phyloP scores from a whole-genome alignment of 176 grass and related monocot species.

The Metroxylon sagu region DNA sequence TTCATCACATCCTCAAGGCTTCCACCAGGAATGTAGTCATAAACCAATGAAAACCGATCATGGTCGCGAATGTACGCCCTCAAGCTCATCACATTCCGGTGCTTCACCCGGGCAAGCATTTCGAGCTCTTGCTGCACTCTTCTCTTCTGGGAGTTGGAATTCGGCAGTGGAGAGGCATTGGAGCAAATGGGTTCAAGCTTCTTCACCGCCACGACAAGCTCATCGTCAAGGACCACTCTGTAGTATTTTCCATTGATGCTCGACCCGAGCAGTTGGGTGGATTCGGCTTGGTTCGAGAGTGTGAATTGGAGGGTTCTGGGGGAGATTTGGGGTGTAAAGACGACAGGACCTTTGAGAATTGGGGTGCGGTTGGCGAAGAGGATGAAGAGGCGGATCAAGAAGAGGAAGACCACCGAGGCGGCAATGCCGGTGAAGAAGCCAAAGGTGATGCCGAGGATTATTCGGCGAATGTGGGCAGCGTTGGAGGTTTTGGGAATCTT shows the following conservation, averaged over 20 bases:
- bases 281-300: conserved; percentile 38
- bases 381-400: conserved; percentile 55
- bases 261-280: conserved; percentile 29
- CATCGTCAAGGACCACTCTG: conserved; percentile 60
- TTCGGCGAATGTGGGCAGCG: conserved; percentile 42
- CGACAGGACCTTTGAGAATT: conserved; percentile 62
- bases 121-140: conserved; percentile 80
- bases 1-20: conserved; percentile 94
- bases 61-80: conserved; percentile 71
- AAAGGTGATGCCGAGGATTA: conserved; percentile 74
- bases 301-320: conserved; percentile 55
- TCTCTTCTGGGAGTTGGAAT: conserved; percentile 68
- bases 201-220: conserved; percentile 72
- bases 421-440: conserved; percentile 75
- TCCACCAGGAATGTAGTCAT: conserved; percentile 52
- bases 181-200: conserved; percentile 12
- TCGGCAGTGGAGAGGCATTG: conserved; percentile 27
- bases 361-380: conserved; percentile 58
- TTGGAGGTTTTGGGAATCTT: conserved; percentile 32
- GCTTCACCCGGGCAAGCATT: conserved; percentile 49
- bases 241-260: conserved; percentile 50
- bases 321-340: conserved; percentile 81
- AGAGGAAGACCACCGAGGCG: conserved; percentile 65
- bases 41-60: conserved; percentile 62
- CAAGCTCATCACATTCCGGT: conserved; percentile 70